Evolutionary conservation across 768 basidiomycete genomes (phyloP).

Genomic region (Candolleomyces aberdarensis): DNA sequence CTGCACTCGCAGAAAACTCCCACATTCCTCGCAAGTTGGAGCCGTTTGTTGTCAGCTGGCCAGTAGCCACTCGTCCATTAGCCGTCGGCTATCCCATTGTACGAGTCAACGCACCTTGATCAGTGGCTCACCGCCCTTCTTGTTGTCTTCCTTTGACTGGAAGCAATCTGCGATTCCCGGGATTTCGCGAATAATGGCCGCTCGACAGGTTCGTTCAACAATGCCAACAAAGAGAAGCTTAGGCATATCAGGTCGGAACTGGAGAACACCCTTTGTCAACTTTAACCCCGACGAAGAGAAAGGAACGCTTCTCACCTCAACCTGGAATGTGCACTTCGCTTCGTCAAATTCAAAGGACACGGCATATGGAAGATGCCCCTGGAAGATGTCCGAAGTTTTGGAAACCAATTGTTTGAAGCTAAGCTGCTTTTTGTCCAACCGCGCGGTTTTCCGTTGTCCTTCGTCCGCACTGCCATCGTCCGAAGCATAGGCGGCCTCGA

Average conservation of each 20-base stretch:
- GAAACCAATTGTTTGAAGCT: slow-evolving; percentile 22
- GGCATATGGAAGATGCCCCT: slow-evolving; percentile 57
- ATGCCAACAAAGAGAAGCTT: slow-evolving; percentile 94
- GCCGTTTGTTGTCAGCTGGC: slow-evolving; percentile 82
- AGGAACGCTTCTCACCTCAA: slow-evolving; percentile 61
- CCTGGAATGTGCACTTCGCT: slow-evolving; percentile 68
- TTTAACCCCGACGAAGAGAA: background rate
- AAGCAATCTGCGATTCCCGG: slow-evolving; percentile 87
- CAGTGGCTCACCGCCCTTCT: slow-evolving; percentile 44
- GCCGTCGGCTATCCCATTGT: background rate
- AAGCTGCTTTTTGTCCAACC: slow-evolving; percentile 3
- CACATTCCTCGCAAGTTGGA: slow-evolving; percentile 92
- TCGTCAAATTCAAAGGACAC: slow-evolving; percentile 71
- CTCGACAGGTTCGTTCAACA: slow-evolving; percentile 81
- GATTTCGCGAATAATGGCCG: slow-evolving; percentile 86
- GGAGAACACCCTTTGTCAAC: slow-evolving; percentile 6
- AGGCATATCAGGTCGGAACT: slow-evolving; percentile 88
- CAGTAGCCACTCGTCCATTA: slow-evolving; percentile 3
- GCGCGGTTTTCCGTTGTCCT: slow-evolving; percentile 14
- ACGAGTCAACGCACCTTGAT: slow-evolving; percentile 40
- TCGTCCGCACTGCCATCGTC: slow-evolving; percentile 39
- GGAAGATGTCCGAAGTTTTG: slow-evolving; percentile 49
- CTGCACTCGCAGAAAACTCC: slow-evolving; percentile 57
- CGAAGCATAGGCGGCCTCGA: slow-evolving; percentile 62
- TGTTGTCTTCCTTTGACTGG: slow-evolving; percentile 58